Evolutionary conservation across 805 yeast genomes (phyloP).

Genomic region (Ogataea corticis): DNA sequence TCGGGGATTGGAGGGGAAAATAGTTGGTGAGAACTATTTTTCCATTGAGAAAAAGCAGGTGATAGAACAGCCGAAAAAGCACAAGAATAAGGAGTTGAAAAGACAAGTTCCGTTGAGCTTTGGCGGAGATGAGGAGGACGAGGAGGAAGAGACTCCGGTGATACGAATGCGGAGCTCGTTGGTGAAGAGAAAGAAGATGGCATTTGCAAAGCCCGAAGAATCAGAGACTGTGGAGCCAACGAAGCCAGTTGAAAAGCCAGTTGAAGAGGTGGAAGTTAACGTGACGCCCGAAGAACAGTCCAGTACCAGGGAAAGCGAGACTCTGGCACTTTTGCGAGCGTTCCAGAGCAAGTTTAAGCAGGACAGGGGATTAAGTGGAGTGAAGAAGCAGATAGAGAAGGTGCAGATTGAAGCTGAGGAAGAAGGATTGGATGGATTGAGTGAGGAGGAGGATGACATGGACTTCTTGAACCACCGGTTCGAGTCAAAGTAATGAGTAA

Average conservation of each 20-base stretch:
- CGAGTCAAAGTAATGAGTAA: slow-evolving; percentile 1
- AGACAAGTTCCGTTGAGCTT: slow-evolving; percentile 14
- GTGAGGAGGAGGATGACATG: slow-evolving; percentile 19
- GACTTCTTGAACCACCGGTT: slow-evolving; percentile 18
- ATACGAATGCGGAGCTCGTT: slow-evolving; percentile 37
- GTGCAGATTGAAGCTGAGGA: slow-evolving; percentile 7
- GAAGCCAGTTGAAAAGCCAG: no score
- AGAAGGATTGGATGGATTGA: slow-evolving; percentile 17
- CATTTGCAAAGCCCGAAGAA: no score
- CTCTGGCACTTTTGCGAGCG: slow-evolving; percentile 3
- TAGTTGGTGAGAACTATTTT: slow-evolving; percentile 8
- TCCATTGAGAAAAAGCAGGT: slow-evolving; percentile 1
- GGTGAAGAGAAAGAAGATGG: slow-evolving; percentile 41
- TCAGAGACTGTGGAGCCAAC: no score
- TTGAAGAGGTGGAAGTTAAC: no score
- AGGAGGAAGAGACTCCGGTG: slow-evolving; percentile 36
- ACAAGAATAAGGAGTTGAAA: neutral
- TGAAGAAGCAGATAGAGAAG: slow-evolving; percentile 3
- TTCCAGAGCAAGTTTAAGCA: slow-evolving; percentile 3
- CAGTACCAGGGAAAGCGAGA: slow-evolving; percentile 2
- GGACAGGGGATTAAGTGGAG: neutral
- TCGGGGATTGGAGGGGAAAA: slow-evolving; percentile 8
- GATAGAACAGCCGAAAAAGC: neutral
- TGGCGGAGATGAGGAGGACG: slow-evolving; percentile 16
- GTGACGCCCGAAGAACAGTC: neutral